Evolutionary conservation across 768 basidiomycete genomes (phyloP).

Genomic region (Holtermanniella nyarrowii): DNA sequence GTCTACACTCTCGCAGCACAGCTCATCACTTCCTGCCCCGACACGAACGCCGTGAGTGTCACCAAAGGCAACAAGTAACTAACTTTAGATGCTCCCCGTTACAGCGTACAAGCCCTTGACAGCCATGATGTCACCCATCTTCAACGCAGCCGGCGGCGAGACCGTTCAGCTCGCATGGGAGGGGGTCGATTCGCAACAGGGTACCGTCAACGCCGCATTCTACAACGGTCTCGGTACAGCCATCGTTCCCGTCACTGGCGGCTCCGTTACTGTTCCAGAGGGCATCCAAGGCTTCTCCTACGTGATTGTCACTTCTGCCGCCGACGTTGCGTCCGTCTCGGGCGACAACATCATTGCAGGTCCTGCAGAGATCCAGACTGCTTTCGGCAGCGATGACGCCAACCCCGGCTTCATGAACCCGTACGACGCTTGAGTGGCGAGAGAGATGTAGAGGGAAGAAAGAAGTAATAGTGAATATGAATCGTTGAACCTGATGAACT

Average conservation of each 20-base stretch:
- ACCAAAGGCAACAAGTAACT: too few relatives aligned
- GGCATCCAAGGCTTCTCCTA: constrained; percentile 1
- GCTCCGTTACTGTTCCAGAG: not conserved
- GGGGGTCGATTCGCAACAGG: not conserved
- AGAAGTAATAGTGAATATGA: not conserved
- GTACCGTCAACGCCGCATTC: constrained; percentile 42
- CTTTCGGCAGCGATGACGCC: constrained; percentile 12
- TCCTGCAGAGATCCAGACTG: constrained; percentile 45
- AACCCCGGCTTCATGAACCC: constrained; percentile 21
- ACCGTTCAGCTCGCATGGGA: constrained; percentile 16
- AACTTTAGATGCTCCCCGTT: constrained; percentile 47
- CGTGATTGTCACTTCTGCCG: constrained; percentile 5
- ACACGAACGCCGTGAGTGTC: constrained; percentile 43
- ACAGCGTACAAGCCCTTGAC: constrained; percentile 48
- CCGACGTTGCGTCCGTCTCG: constrained; percentile 5
- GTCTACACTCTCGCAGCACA: constrained; percentile 47
- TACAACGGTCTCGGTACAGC: constrained; percentile 44
- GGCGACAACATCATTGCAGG: constrained; percentile 52
- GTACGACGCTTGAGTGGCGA: not conserved
- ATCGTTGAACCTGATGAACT: too few relatives aligned
- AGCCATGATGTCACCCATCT: constrained; percentile 5
- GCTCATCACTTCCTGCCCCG: constrained; percentile 52
- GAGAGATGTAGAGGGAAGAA: too few relatives aligned
- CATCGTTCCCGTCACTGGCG: constrained; percentile 37
- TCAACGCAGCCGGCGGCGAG: constrained; percentile 26